Evolutionary conservation across 2,329 filamentous ascomycete genomes (phyloP).

Genomic region (Cercospora sp.): DNA sequence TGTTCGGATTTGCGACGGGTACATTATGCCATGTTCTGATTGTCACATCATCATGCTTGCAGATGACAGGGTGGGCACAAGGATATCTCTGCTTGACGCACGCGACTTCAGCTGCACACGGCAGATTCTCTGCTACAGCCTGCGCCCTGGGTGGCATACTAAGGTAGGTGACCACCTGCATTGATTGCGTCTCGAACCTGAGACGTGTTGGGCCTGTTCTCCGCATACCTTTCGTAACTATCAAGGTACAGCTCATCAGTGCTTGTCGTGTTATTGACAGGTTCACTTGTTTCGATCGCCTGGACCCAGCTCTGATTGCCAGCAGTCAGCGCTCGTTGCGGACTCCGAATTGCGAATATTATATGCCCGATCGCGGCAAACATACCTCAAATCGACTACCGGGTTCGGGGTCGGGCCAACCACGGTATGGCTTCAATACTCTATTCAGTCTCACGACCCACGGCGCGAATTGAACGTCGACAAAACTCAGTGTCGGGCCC

Average conservation of each 20-base stretch:
- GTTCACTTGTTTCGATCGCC: constrained; percentile 64
- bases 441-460: constrained; percentile 70
- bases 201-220: constrained; percentile 62
- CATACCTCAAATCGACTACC: constrained; percentile 62
- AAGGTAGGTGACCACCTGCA: constrained; percentile 56
- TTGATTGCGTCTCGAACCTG: constrained; percentile 62
- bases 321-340: background rate
- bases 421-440: constrained; percentile 64
- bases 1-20: background rate
- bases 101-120: background rate
- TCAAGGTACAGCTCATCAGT: constrained; percentile 65
- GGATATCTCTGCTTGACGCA: background rate
- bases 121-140: background rate
- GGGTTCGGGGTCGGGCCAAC: constrained; percentile 64
- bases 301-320: constrained; percentile 58
- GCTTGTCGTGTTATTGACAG: constrained; percentile 68
- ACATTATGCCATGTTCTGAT: background rate
- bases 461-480: constrained; percentile 74
- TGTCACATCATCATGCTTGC: background rate
- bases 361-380: background rate
- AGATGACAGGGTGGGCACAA: background rate
- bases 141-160: background rate
- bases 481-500: constrained; percentile 59
- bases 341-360: background rate
- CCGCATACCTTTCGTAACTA: constrained; percentile 64